These are phyloP conservation scores for Westerdykella sp. DNA, from an alignment of 2,329 filamentous ascomycete genomes.

Conservation along the genomic window DNA sequence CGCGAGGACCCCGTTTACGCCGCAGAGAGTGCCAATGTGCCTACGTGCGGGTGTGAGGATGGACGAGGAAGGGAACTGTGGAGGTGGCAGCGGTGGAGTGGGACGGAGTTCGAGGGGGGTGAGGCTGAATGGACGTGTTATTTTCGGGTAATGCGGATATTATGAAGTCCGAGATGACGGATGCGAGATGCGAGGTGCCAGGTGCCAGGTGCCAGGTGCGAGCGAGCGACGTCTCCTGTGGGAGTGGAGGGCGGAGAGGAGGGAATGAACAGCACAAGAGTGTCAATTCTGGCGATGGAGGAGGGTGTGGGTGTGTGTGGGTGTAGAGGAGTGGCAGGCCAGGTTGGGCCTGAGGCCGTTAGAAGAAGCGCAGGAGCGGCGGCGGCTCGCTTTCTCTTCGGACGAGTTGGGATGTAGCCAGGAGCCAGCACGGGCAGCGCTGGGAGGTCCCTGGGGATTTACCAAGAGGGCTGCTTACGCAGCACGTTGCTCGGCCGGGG, in stretches of 20 bases:
- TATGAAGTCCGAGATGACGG: conserved; percentile 6
- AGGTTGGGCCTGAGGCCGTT: too few species aligned
- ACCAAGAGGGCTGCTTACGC: too few species aligned
- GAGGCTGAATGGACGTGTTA: conserved; percentile 8
- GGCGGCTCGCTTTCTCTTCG: background rate
- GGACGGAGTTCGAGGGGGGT: conserved; percentile 12
- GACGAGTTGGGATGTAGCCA: background rate
- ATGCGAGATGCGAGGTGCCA: conserved; percentile 2
- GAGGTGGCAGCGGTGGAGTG: conserved; percentile 4
- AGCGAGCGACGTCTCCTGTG: conserved; percentile 12
- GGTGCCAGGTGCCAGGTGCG: conserved; percentile 2
- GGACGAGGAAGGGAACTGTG: conserved; percentile 1
- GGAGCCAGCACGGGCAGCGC: too few species aligned
- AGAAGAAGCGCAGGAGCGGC: too few species aligned
- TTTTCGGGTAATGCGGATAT: conserved; percentile 16
- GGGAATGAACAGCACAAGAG: background rate
- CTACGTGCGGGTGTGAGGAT: conserved; percentile 5
- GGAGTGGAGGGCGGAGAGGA: conserved; percentile 2
- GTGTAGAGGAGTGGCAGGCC: background rate
- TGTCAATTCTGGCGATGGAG: background rate
- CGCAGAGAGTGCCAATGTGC: conserved; percentile 27
- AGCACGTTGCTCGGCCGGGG: too few species aligned
- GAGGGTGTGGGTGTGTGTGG: conserved; percentile 5
- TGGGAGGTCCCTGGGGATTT: too few species aligned
- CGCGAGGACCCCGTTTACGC: conserved; percentile 14